Evolutionary conservation across 1,284 basidiomycete genomes (phyloP).

Genomic region (Microbotryomycetes sp.): DNA sequence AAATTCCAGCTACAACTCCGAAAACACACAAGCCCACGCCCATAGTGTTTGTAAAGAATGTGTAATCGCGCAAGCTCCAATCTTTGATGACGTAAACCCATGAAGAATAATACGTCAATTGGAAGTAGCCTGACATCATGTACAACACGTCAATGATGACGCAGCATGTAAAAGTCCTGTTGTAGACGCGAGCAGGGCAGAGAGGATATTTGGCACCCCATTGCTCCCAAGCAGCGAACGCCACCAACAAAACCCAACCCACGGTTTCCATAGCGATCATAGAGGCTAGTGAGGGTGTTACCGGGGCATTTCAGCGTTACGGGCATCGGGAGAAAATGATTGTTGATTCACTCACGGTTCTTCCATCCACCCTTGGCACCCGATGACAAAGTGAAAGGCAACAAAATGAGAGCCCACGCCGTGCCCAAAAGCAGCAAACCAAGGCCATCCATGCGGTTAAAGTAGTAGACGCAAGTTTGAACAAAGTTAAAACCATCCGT

Average conservation of each 20-base stretch:
- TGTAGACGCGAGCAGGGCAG: background rate
- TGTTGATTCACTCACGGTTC: background rate
- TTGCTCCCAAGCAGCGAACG: conserved; percentile 37
- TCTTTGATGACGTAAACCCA: conserved; percentile 43
- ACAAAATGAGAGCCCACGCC: conserved; percentile 51
- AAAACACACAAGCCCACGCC: conserved; percentile 42
- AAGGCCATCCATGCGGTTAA: conserved; percentile 55
- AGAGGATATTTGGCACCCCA: background rate
- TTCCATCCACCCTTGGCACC: background rate
- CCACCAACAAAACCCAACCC: conserved; percentile 44
- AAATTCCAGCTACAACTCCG: conserved; percentile 44
- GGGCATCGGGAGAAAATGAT: background rate
- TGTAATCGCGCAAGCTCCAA: conserved; percentile 22
- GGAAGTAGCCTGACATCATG: conserved; percentile 42
- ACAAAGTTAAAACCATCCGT: background rate
- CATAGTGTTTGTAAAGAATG: conserved; percentile 35
- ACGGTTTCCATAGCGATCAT: conserved; percentile 44
- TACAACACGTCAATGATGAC: conserved; percentile 44
- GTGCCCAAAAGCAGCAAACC: conserved; percentile 62
- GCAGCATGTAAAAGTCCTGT: conserved; percentile 7
- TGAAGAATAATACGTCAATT: conserved; percentile 43
- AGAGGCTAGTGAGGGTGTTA: conserved; percentile 21
- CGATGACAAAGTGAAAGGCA: conserved; percentile 58
- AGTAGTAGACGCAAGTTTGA: conserved; percentile 24
- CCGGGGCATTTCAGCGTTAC: conserved; percentile 1